A percentile compares a stretch with the other conserved stretches of the same genome.
Conservation (phyloP, 148 eudicot species). For the Cornus florida region DNA sequence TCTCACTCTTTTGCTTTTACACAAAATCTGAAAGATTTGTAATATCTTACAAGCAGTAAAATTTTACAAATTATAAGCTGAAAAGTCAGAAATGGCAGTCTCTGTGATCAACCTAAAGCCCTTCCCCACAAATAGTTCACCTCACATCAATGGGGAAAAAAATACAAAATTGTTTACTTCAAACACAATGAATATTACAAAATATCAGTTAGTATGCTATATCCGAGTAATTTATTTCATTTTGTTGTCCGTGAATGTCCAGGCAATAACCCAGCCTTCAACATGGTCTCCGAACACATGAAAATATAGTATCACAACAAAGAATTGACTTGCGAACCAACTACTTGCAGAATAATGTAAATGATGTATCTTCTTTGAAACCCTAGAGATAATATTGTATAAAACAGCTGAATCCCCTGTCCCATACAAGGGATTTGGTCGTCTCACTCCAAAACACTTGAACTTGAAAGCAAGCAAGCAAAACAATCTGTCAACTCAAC, state of each 20-base stretch:
- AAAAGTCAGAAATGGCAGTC: background rate
- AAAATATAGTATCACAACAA: background rate
- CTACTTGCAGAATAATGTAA: too few relatives aligned
- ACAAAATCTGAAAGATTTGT: constrained; percentile 1
- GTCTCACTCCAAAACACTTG: too few relatives aligned
- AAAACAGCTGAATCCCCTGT: background rate
- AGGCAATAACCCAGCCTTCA: constrained; percentile 1
- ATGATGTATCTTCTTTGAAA: too few relatives aligned
- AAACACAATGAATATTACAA: background rate
- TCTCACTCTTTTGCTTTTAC: background rate
- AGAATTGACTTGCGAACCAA: background rate
- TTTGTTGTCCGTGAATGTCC: background rate
- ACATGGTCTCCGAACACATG: background rate
- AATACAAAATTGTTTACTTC: background rate
- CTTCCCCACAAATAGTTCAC: too few relatives aligned
- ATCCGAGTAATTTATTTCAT: background rate
- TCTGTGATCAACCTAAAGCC: constrained; percentile 1
- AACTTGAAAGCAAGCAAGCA: background rate
- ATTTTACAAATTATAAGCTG: background rate
- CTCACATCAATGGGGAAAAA: background rate
- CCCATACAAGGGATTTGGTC: background rate
- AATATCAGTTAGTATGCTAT: background rate
- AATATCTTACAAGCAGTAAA: background rate
- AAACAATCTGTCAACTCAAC: background rate
- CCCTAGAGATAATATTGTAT: background rate